Conservation (phyloP, 2,329 filamentous ascomycete species). For the Epicoccum sorghinum region DNA sequence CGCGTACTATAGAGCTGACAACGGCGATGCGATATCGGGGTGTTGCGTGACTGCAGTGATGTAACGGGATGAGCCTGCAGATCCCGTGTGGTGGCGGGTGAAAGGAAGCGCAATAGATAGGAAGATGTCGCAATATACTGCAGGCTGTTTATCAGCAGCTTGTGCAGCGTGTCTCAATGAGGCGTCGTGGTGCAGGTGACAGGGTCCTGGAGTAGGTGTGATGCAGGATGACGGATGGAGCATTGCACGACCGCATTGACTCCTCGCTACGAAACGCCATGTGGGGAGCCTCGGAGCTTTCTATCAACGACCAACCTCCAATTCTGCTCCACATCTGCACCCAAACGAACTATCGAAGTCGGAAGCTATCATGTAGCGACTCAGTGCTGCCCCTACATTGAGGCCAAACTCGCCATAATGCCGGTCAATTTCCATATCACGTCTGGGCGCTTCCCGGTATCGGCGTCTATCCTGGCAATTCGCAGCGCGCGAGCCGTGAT, state of each 20-base stretch:
- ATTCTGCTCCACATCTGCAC: background rate
- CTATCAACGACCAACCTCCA: slow-evolving; percentile 18
- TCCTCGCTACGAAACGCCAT: slow-evolving; percentile 14
- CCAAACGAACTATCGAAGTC: slow-evolving; percentile 1
- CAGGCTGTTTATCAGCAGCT: slow-evolving; percentile 6
- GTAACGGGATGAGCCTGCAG: background rate
- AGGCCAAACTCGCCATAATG: slow-evolving; percentile 6
- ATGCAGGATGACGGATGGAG: slow-evolving; percentile 14
- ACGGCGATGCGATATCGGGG: slow-evolving; percentile 27
- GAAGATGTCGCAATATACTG: slow-evolving; percentile 8
- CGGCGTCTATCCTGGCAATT: background rate
- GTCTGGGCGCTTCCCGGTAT: slow-evolving; percentile 6
- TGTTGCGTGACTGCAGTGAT: slow-evolving; percentile 3
- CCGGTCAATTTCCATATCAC: background rate
- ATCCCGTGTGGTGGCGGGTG: slow-evolving; percentile 1
- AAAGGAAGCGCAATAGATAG: slow-evolving; percentile 14
- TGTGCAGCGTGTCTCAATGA: slow-evolving; percentile 3
- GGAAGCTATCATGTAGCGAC: background rate
- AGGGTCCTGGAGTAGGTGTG: background rate
- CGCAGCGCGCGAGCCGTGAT: background rate
- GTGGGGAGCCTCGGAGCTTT: slow-evolving; percentile 13
- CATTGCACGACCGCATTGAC: slow-evolving; percentile 15
- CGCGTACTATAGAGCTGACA: slow-evolving; percentile 3
- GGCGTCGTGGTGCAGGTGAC: slow-evolving; percentile 7
- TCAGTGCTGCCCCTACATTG: slow-evolving; percentile 1